These are phyloP conservation scores for Gardenia jasminoides DNA, from an alignment of 257 asterid species.

Conservation along the genomic window DNA sequence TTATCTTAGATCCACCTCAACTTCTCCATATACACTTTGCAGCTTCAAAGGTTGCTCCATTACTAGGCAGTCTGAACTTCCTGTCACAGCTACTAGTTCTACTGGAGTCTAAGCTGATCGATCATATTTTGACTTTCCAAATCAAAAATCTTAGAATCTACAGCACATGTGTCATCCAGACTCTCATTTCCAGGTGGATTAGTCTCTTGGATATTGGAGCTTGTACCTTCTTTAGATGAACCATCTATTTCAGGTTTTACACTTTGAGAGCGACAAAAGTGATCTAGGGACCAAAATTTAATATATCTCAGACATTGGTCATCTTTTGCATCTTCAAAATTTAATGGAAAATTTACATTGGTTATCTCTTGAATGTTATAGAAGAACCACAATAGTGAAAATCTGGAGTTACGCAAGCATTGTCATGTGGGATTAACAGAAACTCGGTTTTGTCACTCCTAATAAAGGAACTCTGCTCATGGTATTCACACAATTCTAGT, in stretches of 20 bases:
- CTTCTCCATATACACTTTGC: slow-evolving; percentile 69
- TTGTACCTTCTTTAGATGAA: neutral
- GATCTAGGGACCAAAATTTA: slow-evolving; percentile 35
- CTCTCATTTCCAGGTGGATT: slow-evolving; percentile 26
- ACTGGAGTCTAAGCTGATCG: slow-evolving; percentile 79
- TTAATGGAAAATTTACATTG: slow-evolving; percentile 16
- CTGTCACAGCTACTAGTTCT: slow-evolving; percentile 76
- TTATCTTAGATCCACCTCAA: slow-evolving; percentile 50
- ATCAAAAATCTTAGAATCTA: slow-evolving; percentile 25
- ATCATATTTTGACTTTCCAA: slow-evolving; percentile 28
- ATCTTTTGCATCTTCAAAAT: slow-evolving; percentile 30
- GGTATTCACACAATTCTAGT: no score
- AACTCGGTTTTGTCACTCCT: no score
- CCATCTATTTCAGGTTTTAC: slow-evolving; percentile 16
- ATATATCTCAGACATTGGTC: slow-evolving; percentile 53
- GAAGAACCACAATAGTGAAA: no score
- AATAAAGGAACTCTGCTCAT: no score
- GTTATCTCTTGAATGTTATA: no score
- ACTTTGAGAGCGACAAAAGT: slow-evolving; percentile 20
- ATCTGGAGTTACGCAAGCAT: slow-evolving; percentile 23
- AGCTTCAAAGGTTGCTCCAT: slow-evolving; percentile 78
- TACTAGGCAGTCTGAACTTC: slow-evolving; percentile 54
- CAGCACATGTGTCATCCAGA: slow-evolving; percentile 23
- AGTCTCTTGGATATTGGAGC: slow-evolving; percentile 17
- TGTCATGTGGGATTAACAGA: no score